Evolutionary conservation across 106 monocot species (phyloP), one percentile per base, ranked within the genome.

Genomic region (Dendrobium officinale): DNA sequence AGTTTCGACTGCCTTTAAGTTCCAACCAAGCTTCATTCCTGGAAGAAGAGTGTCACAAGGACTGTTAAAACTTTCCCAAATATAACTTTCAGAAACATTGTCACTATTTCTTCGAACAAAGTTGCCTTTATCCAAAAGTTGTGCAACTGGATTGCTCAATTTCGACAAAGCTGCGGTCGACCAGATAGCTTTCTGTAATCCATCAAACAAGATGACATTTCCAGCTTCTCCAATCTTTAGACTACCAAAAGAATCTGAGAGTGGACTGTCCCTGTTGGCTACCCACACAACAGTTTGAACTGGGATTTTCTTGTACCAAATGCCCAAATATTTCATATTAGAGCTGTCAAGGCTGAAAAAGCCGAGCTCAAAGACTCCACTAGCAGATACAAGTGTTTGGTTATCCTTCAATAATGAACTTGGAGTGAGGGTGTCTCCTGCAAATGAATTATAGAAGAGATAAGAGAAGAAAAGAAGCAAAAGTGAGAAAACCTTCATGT

Each of bases 321-420:
- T 16, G 77, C 51, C 77, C 22, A 77, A 4, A 22, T 54, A 77
- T 6, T 5, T 9, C 47, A 49, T 37, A 6, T 26, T 16, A n/a
- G 15, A 22, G 19, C 22, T 31, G 31, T 4, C 13, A 4, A 82
- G 82, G 41, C 31, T 56, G 86, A 89, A 86, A 86, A 89, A 86
- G 45, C 89, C 89, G 13, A 89, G 47, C 47, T 42, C 82, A 74
- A 89, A 89, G 78, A 6, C 40, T 10, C 82, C 79, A 20, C 72
- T 42, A 11, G 82, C 61, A 5, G 86, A 89, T n/a, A 85, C 31
- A 13, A 87, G 59, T 4, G 80, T 81, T 22, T 79, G 40, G 47
- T 13, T 13, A 51, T 51, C 51, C 13, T 51, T 51, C 13, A 51
- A 13, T 10, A 13, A 51, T 1, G 51, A 51, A 51, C 13, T 51